These are phyloP conservation scores for Mychonastes homosphaera DNA, from an alignment of 139 green algal genomes.

Conservation along the genomic window DNA sequence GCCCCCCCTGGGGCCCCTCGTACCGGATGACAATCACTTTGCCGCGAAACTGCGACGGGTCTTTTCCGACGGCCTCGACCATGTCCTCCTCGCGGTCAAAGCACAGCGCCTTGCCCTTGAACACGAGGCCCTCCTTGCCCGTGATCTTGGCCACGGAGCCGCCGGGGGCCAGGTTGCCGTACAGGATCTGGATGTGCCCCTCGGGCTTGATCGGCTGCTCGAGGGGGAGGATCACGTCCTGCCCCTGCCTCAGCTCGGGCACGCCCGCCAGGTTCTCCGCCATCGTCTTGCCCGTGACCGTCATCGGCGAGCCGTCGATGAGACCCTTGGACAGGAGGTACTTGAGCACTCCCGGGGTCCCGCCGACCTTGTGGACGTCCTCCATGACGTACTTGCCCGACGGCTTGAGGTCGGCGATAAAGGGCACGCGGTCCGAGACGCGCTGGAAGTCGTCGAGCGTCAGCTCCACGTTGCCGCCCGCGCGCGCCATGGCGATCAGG, in stretches of 20 bases:
- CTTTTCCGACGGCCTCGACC: constrained; percentile 67
- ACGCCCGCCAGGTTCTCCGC: constrained; percentile 80
- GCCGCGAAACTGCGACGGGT: constrained; percentile 68
- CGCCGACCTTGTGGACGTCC: constrained; percentile 93
- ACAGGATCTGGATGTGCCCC: constrained; percentile 75
- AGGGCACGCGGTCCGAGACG: constrained; percentile 73
- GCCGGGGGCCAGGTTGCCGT: constrained; percentile 89
- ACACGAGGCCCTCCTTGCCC: constrained; percentile 70
- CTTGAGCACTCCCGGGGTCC: constrained; percentile 92
- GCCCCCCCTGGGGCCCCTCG: constrained; percentile 84
- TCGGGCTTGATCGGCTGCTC: constrained; percentile 78
- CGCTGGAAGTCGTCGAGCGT: constrained; percentile 93
- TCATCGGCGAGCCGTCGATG: constrained; percentile 83
- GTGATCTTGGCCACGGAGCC: constrained; percentile 98
- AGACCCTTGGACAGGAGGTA: constrained; percentile 81
- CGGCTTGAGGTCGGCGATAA: constrained; percentile 96
- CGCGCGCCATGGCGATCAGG: constrained; percentile 70
- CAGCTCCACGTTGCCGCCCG: constrained; percentile 67
- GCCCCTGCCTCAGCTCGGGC: constrained; percentile 69
- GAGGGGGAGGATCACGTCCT: constrained; percentile 82
- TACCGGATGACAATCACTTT: constrained; percentile 88
- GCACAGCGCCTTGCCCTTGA: constrained; percentile 53
- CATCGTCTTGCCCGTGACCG: constrained; percentile 86
- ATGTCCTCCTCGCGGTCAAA: constrained; percentile 97
- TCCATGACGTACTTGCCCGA: constrained; percentile 96